These are phyloP conservation scores for Mucor piriformis DNA, from an alignment of 371 early-diverging fungal species.

Conservation along the genomic window DNA sequence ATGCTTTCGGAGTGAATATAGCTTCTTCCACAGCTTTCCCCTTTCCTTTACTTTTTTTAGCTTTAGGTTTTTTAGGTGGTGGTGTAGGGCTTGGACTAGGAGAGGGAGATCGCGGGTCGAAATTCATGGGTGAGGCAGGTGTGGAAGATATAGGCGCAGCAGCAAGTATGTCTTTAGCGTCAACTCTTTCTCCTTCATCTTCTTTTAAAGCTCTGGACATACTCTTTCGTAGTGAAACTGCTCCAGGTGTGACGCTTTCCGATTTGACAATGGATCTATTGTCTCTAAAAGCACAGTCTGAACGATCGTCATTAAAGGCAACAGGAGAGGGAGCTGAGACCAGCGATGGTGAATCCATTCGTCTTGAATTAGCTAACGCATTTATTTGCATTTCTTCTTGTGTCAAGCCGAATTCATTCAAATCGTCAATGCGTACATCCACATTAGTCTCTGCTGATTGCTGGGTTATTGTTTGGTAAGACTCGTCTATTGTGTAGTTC, in stretches of 20 bases:
- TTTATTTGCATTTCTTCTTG: constrained; percentile 15
- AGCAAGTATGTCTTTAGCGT: background rate
- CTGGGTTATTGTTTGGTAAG: background rate
- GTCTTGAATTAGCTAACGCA: background rate
- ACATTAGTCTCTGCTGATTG: background rate
- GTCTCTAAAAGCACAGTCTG: background rate
- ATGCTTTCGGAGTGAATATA: too few species aligned
- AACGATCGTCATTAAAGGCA: background rate
- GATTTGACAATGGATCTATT: background rate
- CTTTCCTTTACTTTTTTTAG: background rate
- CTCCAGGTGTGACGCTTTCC: background rate
- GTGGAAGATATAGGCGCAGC: background rate
- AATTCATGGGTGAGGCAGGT: background rate
- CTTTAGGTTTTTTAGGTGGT: background rate
- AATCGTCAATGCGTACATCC: background rate
- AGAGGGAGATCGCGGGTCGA: background rate
- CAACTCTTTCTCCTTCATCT: background rate
- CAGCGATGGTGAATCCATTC: background rate
- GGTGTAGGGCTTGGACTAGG: background rate
- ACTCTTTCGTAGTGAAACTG: background rate
- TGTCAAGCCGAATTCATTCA: background rate
- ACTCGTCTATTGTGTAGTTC: too few species aligned
- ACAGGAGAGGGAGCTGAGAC: constrained; percentile 1
- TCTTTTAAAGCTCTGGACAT: constrained; percentile 2
- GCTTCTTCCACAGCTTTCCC: background rate